Evolutionary conservation across 202 grass and related monocot genomes (phyloP).

Genomic region (Setaria viridis): DNA sequence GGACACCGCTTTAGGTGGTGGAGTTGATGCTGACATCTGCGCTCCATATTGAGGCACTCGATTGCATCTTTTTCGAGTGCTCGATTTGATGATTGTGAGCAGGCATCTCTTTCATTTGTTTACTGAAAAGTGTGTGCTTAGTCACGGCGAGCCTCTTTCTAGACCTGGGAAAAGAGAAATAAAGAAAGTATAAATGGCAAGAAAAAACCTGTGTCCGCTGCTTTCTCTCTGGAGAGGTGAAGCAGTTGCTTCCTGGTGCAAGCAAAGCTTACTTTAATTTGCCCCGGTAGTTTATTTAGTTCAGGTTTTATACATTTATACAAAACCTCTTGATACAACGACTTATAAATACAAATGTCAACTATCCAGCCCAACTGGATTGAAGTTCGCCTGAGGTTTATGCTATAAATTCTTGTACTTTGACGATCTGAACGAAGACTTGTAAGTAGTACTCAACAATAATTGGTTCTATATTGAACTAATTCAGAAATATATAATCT

Average conservation of each 20-base stretch:
- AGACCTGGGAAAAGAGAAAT: background rate
- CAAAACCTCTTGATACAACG: background rate
- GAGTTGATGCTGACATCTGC: slow-evolving; percentile 64
- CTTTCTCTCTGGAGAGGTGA: background rate
- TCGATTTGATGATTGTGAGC: slow-evolving; percentile 38
- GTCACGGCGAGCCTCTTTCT: slow-evolving; percentile 30
- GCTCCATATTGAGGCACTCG: slow-evolving; percentile 50
- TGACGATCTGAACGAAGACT: slow-evolving; percentile 21
- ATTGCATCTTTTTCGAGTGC: slow-evolving; percentile 44
- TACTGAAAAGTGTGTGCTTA: slow-evolving; percentile 29
- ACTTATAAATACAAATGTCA: slow-evolving; percentile 39
- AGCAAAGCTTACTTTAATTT: slow-evolving; percentile 22
- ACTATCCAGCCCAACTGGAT: slow-evolving; percentile 24
- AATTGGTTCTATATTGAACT: slow-evolving; percentile 16
- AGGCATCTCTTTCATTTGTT: slow-evolving; percentile 39
- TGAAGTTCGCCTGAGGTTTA: background rate
- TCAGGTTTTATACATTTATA: background rate
- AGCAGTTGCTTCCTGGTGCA: slow-evolving; percentile 29
- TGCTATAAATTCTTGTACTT: background rate
- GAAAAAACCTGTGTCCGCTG: slow-evolving; percentile 13
- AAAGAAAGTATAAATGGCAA: background rate
- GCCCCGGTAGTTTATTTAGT: background rate
- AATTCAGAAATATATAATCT: slow-evolving; percentile 14
- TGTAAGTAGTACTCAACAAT: background rate
- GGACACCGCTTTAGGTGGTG: slow-evolving; percentile 59